Conservation (phyloP, 345 rosid genomes). For the Populus deltoides region DNA sequence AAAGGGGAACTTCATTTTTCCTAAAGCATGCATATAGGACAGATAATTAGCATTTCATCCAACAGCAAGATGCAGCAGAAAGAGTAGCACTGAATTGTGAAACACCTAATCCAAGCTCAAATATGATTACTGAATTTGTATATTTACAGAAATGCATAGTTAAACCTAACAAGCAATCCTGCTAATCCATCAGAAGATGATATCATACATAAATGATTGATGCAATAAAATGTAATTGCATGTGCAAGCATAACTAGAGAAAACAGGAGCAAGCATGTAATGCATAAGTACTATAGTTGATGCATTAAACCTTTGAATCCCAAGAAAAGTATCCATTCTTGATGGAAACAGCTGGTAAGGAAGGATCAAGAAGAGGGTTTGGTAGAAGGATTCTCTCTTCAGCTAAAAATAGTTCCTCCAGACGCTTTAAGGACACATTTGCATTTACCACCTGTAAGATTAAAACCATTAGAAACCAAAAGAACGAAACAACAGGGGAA, state of each 20-base stretch:
- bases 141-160: too few relatives aligned
- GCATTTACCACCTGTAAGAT: conserved; percentile 77
- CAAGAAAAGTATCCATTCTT: conserved; percentile 88
- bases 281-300: neutral
- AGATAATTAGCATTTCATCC: too few relatives aligned
- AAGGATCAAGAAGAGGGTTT: conserved; percentile 76
- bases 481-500: conserved; percentile 3
- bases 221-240: neutral
- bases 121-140: too few relatives aligned
- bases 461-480: conserved; percentile 21
- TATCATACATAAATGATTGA: neutral
- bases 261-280: neutral
- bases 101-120: too few relatives aligned
- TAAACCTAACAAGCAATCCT: too few relatives aligned
- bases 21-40: neutral
- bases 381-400: conserved; percentile 94
- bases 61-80: too few relatives aligned
- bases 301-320: conserved; percentile 74
- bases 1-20: neutral
- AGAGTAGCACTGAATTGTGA: too few relatives aligned
- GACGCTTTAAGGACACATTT: conserved; percentile 84
- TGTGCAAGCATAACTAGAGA: neutral
- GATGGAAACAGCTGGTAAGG: conserved; percentile 72
- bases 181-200: too few relatives aligned
- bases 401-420: conserved; percentile 84